Conservation (phyloP, 2,329 filamentous ascomycete species). For the Trichoderma guizhouense region DNA sequence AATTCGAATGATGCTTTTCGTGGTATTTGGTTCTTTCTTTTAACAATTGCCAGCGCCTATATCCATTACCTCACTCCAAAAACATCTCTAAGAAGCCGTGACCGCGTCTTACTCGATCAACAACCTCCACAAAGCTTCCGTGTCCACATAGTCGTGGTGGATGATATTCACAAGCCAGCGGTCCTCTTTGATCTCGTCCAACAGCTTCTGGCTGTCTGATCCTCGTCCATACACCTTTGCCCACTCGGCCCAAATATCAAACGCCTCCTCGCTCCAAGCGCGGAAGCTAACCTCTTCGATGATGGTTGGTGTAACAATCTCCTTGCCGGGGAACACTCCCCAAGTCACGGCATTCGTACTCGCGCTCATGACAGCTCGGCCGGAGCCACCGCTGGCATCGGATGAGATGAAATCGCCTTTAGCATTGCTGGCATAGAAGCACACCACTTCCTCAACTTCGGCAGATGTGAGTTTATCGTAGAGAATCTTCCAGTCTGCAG, state of each 20-base stretch:
- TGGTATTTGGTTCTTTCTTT: background rate
- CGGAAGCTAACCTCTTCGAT: slow-evolving; percentile 93
- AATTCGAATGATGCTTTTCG: background rate
- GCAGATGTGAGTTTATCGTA: slow-evolving; percentile 57
- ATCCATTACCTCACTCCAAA: background rate
- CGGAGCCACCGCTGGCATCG: slow-evolving; percentile 43
- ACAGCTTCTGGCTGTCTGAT: slow-evolving; percentile 66
- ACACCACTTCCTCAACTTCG: slow-evolving; percentile 64
- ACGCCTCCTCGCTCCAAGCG: slow-evolving; percentile 94
- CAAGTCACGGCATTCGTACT: slow-evolving; percentile 94
- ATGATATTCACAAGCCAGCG: slow-evolving; percentile 90
- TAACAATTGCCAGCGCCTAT: background rate
- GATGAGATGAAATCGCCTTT: slow-evolving; percentile 75
- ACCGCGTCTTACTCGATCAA: slow-evolving; percentile 42
- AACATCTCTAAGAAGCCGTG: background rate
- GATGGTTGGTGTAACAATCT: slow-evolving; percentile 94
- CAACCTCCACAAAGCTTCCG: slow-evolving; percentile 69
- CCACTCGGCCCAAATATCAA: slow-evolving; percentile 95
- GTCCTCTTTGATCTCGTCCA: slow-evolving; percentile 65
- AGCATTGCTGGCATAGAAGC: slow-evolving; percentile 83
- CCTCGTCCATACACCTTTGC: slow-evolving; percentile 77
- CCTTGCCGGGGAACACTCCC: slow-evolving; percentile 93
- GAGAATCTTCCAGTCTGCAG: slow-evolving; percentile 66
- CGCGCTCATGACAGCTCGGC: slow-evolving; percentile 36
- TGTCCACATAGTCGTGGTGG: slow-evolving; percentile 72